phyloP scores from a whole-genome alignment of 75 land plant species.

The Azolla pinnata region DNA sequence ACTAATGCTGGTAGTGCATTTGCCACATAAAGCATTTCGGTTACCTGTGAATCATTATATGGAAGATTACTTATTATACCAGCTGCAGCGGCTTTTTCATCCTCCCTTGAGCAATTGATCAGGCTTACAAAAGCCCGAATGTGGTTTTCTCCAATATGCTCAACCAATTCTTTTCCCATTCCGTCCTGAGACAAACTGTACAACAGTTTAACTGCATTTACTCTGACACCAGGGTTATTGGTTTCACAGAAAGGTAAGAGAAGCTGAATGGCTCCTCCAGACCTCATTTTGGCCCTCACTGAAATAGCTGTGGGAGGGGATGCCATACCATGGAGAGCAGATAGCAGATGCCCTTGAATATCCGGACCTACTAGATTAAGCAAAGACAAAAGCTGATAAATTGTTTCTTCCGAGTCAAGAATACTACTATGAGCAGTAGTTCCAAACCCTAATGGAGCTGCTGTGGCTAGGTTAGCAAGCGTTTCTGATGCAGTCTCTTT shows the following conservation, averaged over 20 bases:
- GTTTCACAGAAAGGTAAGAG: slow-evolving; percentile 44
- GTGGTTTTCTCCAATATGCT: slow-evolving; percentile 29
- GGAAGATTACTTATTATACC: slow-evolving; percentile 55
- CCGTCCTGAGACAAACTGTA: slow-evolving; percentile 43
- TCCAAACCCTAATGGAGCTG: slow-evolving; percentile 12
- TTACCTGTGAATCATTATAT: slow-evolving; percentile 17
- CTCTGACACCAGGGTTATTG: slow-evolving; percentile 23
- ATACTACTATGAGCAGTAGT: slow-evolving; percentile 15
- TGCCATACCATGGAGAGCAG: slow-evolving; percentile 44
- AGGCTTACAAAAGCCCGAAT: slow-evolving; percentile 31
- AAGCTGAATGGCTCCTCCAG: slow-evolving; percentile 45
- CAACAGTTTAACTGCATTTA: slow-evolving; percentile 48
- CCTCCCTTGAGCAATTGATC: slow-evolving; percentile 24
- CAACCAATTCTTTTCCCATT: slow-evolving; percentile 29
- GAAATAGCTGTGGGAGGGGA: slow-evolving; percentile 22
- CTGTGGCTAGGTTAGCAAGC: slow-evolving; percentile 46
- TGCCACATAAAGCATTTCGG: slow-evolving; percentile 36
- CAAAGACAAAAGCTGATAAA: slow-evolving; percentile 38
- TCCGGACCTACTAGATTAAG: slow-evolving; percentile 38
- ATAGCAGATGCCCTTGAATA: slow-evolving; percentile 46
- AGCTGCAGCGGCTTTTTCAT: slow-evolving; percentile 51
- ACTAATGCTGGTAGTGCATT: slow-evolving; percentile 34
- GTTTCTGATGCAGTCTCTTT: slow-evolving; percentile 44
- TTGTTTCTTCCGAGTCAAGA: slow-evolving; percentile 50
- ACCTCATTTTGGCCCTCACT: slow-evolving; percentile 36